Conservation (phyloP, 805 yeast species). For the Saccharomycopsis amapae region DNA sequence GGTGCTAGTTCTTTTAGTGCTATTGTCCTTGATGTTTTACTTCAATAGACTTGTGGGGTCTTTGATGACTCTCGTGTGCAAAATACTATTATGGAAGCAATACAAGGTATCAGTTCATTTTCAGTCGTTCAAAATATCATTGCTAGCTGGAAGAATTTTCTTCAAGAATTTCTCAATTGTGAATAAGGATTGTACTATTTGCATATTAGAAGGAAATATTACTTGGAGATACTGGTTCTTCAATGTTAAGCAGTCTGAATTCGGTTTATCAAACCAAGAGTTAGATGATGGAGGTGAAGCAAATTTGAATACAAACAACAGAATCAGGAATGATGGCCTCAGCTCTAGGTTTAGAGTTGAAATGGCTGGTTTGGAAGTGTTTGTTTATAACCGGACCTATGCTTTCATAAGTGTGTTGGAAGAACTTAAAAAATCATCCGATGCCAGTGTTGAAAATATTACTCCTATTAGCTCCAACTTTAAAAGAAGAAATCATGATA, state of each 20-base stretch:
- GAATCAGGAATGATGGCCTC: slow-evolving; percentile 36
- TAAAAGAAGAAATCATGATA: slow-evolving; percentile 24
- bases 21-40: slow-evolving; percentile 63
- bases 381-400: slow-evolving; percentile 68
- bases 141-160: slow-evolving; percentile 76
- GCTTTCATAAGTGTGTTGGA: slow-evolving; percentile 66
- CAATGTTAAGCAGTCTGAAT: slow-evolving; percentile 29
- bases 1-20: slow-evolving; percentile 58
- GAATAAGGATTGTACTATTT: slow-evolving; percentile 65
- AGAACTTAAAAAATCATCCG: slow-evolving; percentile 25
- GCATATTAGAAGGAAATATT: slow-evolving; percentile 62
- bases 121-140: slow-evolving; percentile 69
- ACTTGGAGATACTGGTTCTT: slow-evolving; percentile 92
- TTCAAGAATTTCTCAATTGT: slow-evolving; percentile 69
- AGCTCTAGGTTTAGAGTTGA: slow-evolving; percentile 53
- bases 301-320: slow-evolving; percentile 17
- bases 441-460: not conserved
- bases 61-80: slow-evolving; percentile 42
- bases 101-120: slow-evolving; percentile 51
- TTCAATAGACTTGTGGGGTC: slow-evolving; percentile 67
- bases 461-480: slow-evolving; percentile 13
- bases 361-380: slow-evolving; percentile 75
- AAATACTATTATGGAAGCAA: slow-evolving; percentile 58
- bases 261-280: slow-evolving; percentile 22
- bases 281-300: slow-evolving; percentile 16